Conservation (phyloP, 345 rosid species). For the Arabis alpina region DNA sequence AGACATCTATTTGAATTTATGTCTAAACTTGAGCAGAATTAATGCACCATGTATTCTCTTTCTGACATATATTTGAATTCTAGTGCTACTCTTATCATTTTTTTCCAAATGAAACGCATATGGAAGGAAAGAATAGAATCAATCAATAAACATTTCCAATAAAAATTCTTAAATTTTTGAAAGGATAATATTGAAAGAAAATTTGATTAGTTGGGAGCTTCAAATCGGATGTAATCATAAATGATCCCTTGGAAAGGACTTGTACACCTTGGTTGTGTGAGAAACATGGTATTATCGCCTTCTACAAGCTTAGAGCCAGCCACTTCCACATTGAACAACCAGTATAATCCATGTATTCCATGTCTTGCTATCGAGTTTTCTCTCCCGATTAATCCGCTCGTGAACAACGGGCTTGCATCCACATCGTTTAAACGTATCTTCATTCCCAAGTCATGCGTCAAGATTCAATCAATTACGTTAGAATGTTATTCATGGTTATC, state of each 20-base stretch:
- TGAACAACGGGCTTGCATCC: slow-evolving; percentile 53
- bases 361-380: slow-evolving; percentile 90
- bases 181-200: slow-evolving; percentile 15
- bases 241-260: no score
- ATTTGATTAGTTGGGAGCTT: slow-evolving; percentile 57
- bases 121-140: slow-evolving; percentile 1
- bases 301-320: slow-evolving; percentile 50
- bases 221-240: slow-evolving; percentile 83
- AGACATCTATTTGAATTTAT: no score
- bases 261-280: slow-evolving; percentile 61
- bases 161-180: slow-evolving; percentile 14
- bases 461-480: slow-evolving; percentile 11
- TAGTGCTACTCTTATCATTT: no score
- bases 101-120: slow-evolving; percentile 2
- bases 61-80: no score
- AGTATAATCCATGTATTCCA: no score
- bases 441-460: no score
- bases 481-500: not conserved
- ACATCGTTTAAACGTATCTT: slow-evolving; percentile 72
- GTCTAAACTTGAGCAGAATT: no score
- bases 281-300: slow-evolving; percentile 66
- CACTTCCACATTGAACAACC: slow-evolving; percentile 62
- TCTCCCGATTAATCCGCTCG: slow-evolving; percentile 73
- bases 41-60: no score
- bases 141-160: slow-evolving; percentile 10